These are phyloP conservation scores for Closterium sp. DNA, from an alignment of 139 green algal species.

Conservation along the genomic window DNA sequence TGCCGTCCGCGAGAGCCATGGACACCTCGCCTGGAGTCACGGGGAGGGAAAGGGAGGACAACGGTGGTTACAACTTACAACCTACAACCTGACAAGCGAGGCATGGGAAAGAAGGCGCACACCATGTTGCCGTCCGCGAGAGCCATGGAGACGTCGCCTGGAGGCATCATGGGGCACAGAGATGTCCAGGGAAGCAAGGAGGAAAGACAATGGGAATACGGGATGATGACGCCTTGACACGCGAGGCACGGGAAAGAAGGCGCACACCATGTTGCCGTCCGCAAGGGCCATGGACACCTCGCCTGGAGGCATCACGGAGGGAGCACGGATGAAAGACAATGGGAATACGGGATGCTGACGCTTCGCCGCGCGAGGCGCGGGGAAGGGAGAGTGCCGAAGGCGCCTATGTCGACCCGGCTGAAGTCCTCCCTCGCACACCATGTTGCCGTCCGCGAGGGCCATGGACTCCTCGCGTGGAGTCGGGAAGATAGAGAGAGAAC, in stretches of 20 bases:
- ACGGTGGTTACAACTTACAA: too few species aligned
- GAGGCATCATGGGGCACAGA: neutral
- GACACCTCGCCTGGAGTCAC: conserved; percentile 34
- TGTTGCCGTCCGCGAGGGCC: too few species aligned
- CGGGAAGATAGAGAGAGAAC: too few species aligned
- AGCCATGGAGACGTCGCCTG: conserved; percentile 18
- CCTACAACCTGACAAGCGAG: too few species aligned
- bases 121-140: neutral
- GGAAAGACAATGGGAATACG: neutral
- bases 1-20: neutral
- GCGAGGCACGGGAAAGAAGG: neutral
- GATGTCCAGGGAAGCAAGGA: neutral
- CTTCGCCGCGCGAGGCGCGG: too few species aligned
- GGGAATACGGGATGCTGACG: too few species aligned
- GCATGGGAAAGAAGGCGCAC: neutral
- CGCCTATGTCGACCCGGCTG: too few species aligned
- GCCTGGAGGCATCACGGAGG: neutral
- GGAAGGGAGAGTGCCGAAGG: too few species aligned
- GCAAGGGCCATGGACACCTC: conserved; percentile 11
- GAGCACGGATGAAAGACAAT: neutral
- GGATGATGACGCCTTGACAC: too few species aligned
- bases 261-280: neutral
- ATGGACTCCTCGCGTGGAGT: too few species aligned
- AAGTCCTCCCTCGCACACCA: too few species aligned
- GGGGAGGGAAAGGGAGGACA: too few species aligned